These are phyloP conservation scores for Plantago elongata DNA, from an alignment of 257 asterid genomes.

Conservation along the genomic window DNA sequence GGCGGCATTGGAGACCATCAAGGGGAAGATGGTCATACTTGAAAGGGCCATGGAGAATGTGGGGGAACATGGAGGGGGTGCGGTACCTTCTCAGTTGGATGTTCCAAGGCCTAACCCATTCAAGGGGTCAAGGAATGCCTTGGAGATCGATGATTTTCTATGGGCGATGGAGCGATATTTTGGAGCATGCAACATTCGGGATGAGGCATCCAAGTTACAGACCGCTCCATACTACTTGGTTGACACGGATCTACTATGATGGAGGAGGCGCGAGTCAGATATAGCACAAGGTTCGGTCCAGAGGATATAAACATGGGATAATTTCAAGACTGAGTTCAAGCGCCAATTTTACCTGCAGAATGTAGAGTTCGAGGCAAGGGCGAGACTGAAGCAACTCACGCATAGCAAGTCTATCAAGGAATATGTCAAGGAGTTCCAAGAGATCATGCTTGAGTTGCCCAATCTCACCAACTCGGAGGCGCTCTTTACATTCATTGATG, in stretches of 20 bases:
- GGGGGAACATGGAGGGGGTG: no score
- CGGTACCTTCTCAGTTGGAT: not conserved
- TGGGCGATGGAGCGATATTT: no score
- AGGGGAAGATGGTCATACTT: no score
- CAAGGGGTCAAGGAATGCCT: not conserved
- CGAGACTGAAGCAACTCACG: not conserved
- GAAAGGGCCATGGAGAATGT: no score
- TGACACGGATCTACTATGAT: slow-evolving; percentile 1
- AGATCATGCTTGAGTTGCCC: not conserved
- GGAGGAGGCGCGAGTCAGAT: not conserved
- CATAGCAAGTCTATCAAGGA: not conserved
- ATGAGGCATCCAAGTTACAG: not conserved
- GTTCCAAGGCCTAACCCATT: not conserved
- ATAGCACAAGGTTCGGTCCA: not conserved
- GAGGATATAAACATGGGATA: slow-evolving; percentile 1
- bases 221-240: not conserved
- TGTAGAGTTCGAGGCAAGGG: not conserved
- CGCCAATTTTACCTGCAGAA: not conserved
- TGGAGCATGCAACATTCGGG: not conserved
- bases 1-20: no score
- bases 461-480: no score
- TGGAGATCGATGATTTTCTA: not conserved
- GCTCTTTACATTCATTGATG: not conserved
- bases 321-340: slow-evolving; percentile 7
- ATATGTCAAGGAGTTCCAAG: not conserved